Conservation (phyloP, 2,329 filamentous ascomycete genomes). For the Dactylellina haptotyla region DNA sequence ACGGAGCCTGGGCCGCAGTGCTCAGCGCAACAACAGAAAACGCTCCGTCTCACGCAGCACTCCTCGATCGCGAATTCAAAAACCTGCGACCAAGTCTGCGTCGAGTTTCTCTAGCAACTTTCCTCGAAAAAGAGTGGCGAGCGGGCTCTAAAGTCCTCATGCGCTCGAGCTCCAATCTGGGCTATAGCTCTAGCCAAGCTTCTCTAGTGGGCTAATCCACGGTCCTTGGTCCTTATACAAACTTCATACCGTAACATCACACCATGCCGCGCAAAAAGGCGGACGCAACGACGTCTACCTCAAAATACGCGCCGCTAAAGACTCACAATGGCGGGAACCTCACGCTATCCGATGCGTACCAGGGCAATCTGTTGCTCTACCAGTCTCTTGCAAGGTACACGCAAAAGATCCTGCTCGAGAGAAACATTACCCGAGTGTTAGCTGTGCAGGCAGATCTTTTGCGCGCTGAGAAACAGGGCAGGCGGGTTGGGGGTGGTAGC, state of each 20-base stretch:
- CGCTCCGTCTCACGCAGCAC: no score
- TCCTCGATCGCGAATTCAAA: no score
- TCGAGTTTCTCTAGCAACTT: no score
- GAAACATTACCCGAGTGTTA: constrained; percentile 24
- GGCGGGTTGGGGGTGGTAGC: constrained; percentile 2
- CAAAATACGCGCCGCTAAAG: neutral
- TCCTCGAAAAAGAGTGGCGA: no score
- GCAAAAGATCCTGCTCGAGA: constrained; percentile 25
- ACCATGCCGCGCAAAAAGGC: neutral
- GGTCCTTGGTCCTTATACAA: neutral
- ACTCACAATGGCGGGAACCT: neutral
- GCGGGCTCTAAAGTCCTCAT: no score
- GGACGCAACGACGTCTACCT: neutral
- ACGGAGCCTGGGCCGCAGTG: no score
- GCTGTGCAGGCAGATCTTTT: constrained; percentile 5
- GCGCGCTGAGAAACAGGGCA: constrained; percentile 20
- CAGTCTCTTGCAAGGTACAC: constrained; percentile 4
- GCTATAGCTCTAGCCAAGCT: no score
- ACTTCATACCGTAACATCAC: neutral
- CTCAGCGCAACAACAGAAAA: no score
- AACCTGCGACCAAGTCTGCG: no score
- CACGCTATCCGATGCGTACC: constrained; percentile 19
- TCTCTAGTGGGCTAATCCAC: no score
- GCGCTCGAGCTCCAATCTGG: no score
- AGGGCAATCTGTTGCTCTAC: constrained; percentile 25